Evolutionary conservation across 2,329 filamentous ascomycete species (phyloP), one percentile per base, ranked within the genome.

Genomic region (Curvularia eragrostidis): DNA sequence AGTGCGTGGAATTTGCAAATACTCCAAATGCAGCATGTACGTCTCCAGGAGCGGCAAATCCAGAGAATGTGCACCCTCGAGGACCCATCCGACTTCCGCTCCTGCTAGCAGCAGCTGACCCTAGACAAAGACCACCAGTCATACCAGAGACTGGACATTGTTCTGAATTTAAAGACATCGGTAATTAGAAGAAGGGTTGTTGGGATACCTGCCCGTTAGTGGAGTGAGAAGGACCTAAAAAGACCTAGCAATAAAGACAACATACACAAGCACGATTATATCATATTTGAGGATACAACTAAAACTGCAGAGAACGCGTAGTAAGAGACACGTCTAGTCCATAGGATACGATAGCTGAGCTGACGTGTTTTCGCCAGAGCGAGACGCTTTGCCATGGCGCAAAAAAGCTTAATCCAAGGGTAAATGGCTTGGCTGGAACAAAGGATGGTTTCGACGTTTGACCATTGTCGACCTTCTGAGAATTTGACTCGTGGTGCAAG

Each of bases 21-120:
- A 70, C 65, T 39, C 61, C 63, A 38, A 68, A 68, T 7, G 67
- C 67, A 23, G 65, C 65, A 32, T 64, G 65, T 38, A 70, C 34
- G 44, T 70, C 65, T 30, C 67, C 67, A 21, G 67, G 64, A 28
- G 68, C 65, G 18, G 64, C 59, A 54, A 63, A 70, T 6, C 67
- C 67, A 24, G 65, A 70, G 41, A 70, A 63, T 48, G 65, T 67
- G 50, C 67, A 70, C n/a, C 67, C 67, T 36, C 67, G 57, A 12
- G 67, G 67, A 10, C 67, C 67, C 47, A 51, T 63, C 39, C 48
- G 54, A 39, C 56, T 67, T 9, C 53, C 50, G 41, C 50, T 60
- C 28, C 51, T 64, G 44, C 60, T 64, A n/a, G 56, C 58, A 48
- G 57, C 34, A 42, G 39, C 42, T 13, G 61, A 61, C 15, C 56